Evolutionary conservation across 2,329 filamentous ascomycete genomes (phyloP), one percentile per base, ranked within the genome.

Genomic region (Microsporum audouinii): DNA sequence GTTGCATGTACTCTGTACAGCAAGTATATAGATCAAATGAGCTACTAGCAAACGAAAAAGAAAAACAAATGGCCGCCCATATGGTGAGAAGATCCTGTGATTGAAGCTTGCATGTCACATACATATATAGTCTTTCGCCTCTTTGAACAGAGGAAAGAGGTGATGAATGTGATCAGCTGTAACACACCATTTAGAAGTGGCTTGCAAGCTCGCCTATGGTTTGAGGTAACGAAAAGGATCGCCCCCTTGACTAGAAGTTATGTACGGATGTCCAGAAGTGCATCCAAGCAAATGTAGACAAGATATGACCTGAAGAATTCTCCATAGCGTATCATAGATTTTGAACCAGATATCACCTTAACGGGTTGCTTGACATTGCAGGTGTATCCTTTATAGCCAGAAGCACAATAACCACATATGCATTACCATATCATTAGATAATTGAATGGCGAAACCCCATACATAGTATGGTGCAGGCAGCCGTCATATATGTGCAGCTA

Each of bases 71-170:
- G 31, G 31, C 31, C 33, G 33, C 10, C 27, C 23, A 12, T 14
- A 51, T 29, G 10, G 27, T 31, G 17, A 36, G 51, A 23, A 36
- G 51, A 55, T 55, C 51, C 31, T 55, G 51, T 55, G 51, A 55
- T 55, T 55, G 51, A n/a, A 55, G 12, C 31, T 55, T 55, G 51
- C 51, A 55, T 55, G 51, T 36, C 51, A 55, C 51, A 55, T 55
- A 55, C 51, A 55, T n/a, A 36, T 23, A 23, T 23, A 29, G 2
- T 12, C 12, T n/a, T 31, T 55, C 33, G 51, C 51, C 51, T 36
- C 33, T 31, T 49, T 14, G 27, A 33, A 47, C 10, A 23, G 23
- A 47, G 47, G 47, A 36, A 29, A 36, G 51, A 10, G 31, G 5
- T 55, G 51, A 34, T n/a, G 51, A 55, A 55, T 55, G 31, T 43